Evolutionary conservation across 2,329 filamentous ascomycete species (phyloP).

Genomic region (Cercospora nicotianae): DNA sequence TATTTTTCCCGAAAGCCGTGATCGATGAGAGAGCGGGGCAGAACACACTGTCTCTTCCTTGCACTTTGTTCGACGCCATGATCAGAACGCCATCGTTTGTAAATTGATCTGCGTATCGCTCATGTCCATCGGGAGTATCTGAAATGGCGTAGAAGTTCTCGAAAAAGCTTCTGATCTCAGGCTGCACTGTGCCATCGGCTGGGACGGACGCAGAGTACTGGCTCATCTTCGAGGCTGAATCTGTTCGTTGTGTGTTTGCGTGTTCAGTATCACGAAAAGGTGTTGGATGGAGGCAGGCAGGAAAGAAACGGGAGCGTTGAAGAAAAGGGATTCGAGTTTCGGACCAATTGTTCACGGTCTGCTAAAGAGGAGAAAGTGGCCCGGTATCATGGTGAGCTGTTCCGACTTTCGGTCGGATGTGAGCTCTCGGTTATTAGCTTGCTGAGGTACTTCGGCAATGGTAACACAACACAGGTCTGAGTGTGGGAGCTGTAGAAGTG

Average conservation of each 20-base stretch:
- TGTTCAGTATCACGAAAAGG: neutral
- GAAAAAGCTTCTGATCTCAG: slow-evolving; percentile 47
- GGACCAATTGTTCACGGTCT: neutral
- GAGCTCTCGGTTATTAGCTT: neutral
- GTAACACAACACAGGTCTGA: neutral
- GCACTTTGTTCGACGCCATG: slow-evolving; percentile 52
- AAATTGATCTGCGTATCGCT: slow-evolving; percentile 51
- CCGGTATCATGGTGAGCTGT: neutral
- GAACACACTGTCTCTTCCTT: slow-evolving; percentile 47
- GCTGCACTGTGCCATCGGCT: slow-evolving; percentile 38
- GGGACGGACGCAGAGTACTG: slow-evolving; percentile 37
- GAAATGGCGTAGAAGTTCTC: slow-evolving; percentile 50
- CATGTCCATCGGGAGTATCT: slow-evolving; percentile 51
- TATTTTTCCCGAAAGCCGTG: neutral
- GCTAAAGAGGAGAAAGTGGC: neutral
- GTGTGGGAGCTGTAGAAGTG: neutral
- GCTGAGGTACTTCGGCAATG: neutral
- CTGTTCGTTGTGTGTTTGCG: neutral
- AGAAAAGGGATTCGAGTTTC: neutral
- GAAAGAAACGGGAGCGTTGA: neutral
- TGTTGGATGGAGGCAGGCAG: neutral
- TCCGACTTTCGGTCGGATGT: slow-evolving; percentile 3
- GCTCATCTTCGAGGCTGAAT: slow-evolving; percentile 26
- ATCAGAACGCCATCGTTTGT: slow-evolving; percentile 52
- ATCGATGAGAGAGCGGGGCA: neutral